phyloP scores from a whole-genome alignment of 139 green algal species.

The Chlorella sp. region DNA sequence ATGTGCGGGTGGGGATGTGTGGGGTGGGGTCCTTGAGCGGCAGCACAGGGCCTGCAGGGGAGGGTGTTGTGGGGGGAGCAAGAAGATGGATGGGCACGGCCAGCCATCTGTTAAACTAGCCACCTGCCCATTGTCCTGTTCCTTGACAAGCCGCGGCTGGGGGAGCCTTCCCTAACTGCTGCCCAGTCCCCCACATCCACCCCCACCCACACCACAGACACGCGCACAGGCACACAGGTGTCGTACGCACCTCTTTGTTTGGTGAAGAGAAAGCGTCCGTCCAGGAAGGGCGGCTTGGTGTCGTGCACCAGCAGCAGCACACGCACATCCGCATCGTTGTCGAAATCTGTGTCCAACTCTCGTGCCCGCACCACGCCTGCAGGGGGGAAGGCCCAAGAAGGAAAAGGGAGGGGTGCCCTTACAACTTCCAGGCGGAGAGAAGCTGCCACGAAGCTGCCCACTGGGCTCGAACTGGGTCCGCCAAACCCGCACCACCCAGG shows the following conservation, averaged over 20 bases:
- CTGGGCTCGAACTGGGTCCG: no score
- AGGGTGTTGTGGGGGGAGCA: background rate
- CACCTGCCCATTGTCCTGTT: no score
- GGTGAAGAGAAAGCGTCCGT: slow-evolving; percentile 88
- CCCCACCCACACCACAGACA: background rate
- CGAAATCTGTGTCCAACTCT: slow-evolving; percentile 86
- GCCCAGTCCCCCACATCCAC: background rate
- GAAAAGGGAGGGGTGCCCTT: background rate
- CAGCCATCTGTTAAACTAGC: no score
- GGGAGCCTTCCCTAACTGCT: no score
- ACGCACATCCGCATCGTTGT: slow-evolving; percentile 83
- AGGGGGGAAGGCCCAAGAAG: no score
- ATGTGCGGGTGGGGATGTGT: background rate
- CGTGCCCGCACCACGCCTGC: slow-evolving; percentile 78
- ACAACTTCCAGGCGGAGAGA: background rate
- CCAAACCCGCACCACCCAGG: no score
- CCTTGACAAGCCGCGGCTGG: no score
- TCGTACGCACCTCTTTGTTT: slow-evolving; percentile 69
- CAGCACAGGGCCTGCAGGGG: background rate
- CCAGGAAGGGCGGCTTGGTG: slow-evolving; percentile 96
- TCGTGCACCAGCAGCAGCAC: slow-evolving; percentile 97
- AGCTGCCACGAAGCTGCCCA: no score
- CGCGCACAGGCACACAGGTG: no score
- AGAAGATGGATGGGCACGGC: background rate
- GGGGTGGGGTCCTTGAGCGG: background rate